Conservation (phyloP, 2,329 filamentous ascomycete genomes). For the Fusarium sp. region DNA sequence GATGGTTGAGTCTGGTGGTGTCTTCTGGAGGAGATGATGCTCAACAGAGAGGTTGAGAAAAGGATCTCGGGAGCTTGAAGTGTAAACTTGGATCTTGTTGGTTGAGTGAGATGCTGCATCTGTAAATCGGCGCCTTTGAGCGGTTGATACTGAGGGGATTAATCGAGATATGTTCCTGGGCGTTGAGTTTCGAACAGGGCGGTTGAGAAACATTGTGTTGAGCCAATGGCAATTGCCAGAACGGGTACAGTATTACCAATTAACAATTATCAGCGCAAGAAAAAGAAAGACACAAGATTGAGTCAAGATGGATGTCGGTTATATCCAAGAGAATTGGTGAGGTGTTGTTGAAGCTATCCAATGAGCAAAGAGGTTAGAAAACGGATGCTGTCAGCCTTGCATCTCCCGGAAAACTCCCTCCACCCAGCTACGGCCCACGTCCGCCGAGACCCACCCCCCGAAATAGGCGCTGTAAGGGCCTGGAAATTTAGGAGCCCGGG, state of each 20-base stretch:
- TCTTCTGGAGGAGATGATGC: slow-evolving; percentile 85
- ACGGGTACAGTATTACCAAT: slow-evolving; percentile 1
- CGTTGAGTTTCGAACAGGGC: slow-evolving; percentile 20
- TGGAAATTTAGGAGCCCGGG: slow-evolving; percentile 2
- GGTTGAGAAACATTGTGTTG: slow-evolving; percentile 28
- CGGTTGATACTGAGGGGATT: slow-evolving; percentile 18
- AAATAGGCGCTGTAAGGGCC: slow-evolving; percentile 14
- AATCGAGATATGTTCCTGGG: slow-evolving; percentile 16
- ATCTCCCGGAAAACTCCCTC: slow-evolving; percentile 36
- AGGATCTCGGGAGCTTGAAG: slow-evolving; percentile 77
- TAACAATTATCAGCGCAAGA: background rate
- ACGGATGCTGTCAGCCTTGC: slow-evolving; percentile 38
- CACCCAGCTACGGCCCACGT: background rate
- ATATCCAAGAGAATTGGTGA: slow-evolving; percentile 8
- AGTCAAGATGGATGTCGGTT: slow-evolving; percentile 5
- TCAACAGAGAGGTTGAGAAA: slow-evolving; percentile 95
- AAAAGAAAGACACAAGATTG: slow-evolving; percentile 1
- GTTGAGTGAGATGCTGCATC: slow-evolving; percentile 58
- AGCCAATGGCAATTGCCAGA: slow-evolving; percentile 1
- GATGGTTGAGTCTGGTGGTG: slow-evolving; percentile 77
- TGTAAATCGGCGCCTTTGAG: slow-evolving; percentile 52
- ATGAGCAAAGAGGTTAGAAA: slow-evolving; percentile 31
- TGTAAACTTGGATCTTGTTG: slow-evolving; percentile 74
- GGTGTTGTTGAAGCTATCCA: slow-evolving; percentile 42
- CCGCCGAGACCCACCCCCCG: background rate